These are phyloP conservation scores for Ascochyta koolunga DNA, from an alignment of 2,329 filamentous ascomycete species.

Conservation along the genomic window DNA sequence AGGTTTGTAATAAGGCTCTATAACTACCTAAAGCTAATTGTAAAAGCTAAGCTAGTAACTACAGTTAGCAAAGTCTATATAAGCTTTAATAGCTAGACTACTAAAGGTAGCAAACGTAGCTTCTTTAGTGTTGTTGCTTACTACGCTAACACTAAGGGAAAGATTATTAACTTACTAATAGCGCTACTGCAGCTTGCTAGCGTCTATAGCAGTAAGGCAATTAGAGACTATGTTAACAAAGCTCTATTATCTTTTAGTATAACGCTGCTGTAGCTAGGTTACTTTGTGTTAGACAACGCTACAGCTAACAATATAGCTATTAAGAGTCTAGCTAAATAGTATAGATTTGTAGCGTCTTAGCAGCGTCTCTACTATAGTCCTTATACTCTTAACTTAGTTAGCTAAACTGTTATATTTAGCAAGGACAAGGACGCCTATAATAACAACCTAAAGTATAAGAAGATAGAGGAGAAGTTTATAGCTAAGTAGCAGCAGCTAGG, in stretches of 20 bases:
- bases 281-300: slow-evolving; percentile 1
- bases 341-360: background rate
- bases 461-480: slow-evolving; percentile 4
- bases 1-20: background rate
- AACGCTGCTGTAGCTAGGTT: background rate
- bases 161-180: background rate
- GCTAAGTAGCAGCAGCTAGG: background rate
- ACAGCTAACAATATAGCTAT: background rate
- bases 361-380: background rate
- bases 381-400: background rate
- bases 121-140: too few relatives aligned
- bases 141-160: background rate
- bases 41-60: background rate
- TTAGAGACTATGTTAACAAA: background rate
- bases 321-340: background rate
- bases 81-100: background rate
- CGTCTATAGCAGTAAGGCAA: background rate
- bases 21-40: background rate
- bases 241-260: background rate
- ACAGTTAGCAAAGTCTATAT: background rate
- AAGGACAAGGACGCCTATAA: background rate
- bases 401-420: background rate
- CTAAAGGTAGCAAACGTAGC: background rate
- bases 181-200: background rate
- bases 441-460: background rate